Base-by-base conservation (phyloP, 2,329 filamentous ascomycete genomes). In the Ophiosphaerella herpotricha region DNA sequence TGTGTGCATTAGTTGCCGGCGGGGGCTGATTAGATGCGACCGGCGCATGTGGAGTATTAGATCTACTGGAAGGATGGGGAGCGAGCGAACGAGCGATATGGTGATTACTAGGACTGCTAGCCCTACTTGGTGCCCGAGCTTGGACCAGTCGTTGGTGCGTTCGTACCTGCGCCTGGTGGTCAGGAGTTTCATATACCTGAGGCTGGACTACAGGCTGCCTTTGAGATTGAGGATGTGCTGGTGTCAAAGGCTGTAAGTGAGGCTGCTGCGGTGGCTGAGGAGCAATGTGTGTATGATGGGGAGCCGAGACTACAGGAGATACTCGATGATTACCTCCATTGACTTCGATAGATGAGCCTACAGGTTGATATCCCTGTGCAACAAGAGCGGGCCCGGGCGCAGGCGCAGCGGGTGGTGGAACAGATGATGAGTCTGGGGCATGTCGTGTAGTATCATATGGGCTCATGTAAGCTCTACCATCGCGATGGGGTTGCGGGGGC, bases 31-130 rank as follows among this genome's bases (percentile, higher is more conserved):
- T 49, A 50, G 57, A 41, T 43, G 59, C 50, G 43, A 54, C 60
- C 48, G 55, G 64, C 42, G 61, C 55, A 42, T 62, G 59, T 24
- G 66, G 66, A 35, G 66, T 68, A 44, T 52, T 66, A 39, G 64
- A 67, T 55, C 66, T 61, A 51, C 66, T 69, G 18, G 54, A 48
- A 45, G 60, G 62, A 38, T 66, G 59, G 14, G 61, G 63, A 40
- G 59, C 61, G 34, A 67, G 54, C 38, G 61, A 59, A 33, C 64
- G 66, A 12, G 57, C 52, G 41, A 48, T 42, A n/a, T 52, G 56
- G 23, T 61, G 56, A 33, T 46, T 42, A 23, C 47, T 45, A 33
- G 67, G 64, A 37, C 65, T 65, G 41, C 61, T 63, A 32, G 63
- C 50, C 36, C 64, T 63, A 46, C 60, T 67, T 3, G 60, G 46